Evolutionary conservation across 805 yeast species (phyloP).

Genomic region (Candida cerambycidarum): DNA sequence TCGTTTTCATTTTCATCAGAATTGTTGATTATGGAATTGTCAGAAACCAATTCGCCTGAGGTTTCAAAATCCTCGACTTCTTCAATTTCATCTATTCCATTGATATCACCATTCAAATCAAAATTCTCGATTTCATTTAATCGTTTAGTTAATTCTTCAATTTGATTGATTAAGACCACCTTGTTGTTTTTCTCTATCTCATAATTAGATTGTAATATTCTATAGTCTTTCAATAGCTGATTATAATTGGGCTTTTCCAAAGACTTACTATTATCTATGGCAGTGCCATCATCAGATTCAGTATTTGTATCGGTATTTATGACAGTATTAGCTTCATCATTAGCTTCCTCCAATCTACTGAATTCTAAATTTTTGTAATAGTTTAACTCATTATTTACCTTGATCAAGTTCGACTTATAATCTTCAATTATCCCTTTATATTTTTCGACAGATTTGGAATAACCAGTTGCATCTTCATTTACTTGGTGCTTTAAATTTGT

Average conservation of each 20-base stretch:
- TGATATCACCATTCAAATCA: background rate
- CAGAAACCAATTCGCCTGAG: background rate
- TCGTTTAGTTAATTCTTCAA: slow-evolving; percentile 48
- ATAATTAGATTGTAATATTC: slow-evolving; percentile 47
- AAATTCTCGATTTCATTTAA: slow-evolving; percentile 13
- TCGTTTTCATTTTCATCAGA: background rate
- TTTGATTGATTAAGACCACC: slow-evolving; percentile 52
- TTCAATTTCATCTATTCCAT: slow-evolving; percentile 2
- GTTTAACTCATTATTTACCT: slow-evolving; percentile 20
- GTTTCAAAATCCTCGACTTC: slow-evolving; percentile 5
- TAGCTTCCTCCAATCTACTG: slow-evolving; percentile 10
- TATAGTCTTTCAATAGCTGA: slow-evolving; percentile 33
- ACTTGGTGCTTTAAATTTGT: slow-evolving; percentile 24
- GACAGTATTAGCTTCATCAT: slow-evolving; percentile 7
- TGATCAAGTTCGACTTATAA: slow-evolving; percentile 25
- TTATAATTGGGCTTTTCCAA: slow-evolving; percentile 21
- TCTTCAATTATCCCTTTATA: slow-evolving; percentile 36
- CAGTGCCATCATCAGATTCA: background rate
- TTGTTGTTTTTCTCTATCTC: slow-evolving; percentile 56
- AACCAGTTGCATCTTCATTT: slow-evolving; percentile 27
- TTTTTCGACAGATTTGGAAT: slow-evolving; percentile 29
- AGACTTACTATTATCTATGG: slow-evolving; percentile 9
- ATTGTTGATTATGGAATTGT: slow-evolving; percentile 1
- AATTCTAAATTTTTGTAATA: slow-evolving; percentile 16
- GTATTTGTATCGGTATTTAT: background rate